A percentile compares a stretch with the other conserved stretches of the same genome.
Evolutionary conservation across 345 rosid species (phyloP).

Genomic region (Citropsis articulata): DNA sequence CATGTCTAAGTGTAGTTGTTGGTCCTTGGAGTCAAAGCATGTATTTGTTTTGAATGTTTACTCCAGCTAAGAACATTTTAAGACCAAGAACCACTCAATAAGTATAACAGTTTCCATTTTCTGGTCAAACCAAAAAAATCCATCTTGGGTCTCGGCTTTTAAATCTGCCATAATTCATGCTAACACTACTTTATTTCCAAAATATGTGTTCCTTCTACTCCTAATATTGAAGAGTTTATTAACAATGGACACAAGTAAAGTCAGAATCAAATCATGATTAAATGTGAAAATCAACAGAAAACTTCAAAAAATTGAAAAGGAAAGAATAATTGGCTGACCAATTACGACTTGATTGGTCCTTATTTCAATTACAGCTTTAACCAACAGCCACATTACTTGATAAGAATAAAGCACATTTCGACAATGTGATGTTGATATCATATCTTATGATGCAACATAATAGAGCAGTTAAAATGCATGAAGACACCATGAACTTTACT

Average conservation of each 20-base stretch:
- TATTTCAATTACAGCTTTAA: background rate
- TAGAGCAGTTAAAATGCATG: background rate
- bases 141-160: slow-evolving; percentile 6
- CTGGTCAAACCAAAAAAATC: background rate
- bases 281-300: slow-evolving; percentile 1
- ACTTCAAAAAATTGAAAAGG: background rate
- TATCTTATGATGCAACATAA: background rate
- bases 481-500: slow-evolving; percentile 7
- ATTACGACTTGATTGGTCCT: background rate
- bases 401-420: slow-evolving; percentile 1
- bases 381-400: background rate
- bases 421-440: background rate
- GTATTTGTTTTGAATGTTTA: background rate
- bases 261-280: background rate
- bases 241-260: background rate
- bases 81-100: background rate
- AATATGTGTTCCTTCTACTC: background rate
- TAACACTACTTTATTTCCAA: background rate
- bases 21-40: background rate
- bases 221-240: background rate
- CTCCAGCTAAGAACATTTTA: background rate
- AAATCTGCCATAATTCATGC: background rate
- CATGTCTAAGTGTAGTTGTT: background rate
- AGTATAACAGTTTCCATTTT: background rate
- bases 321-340: background rate